Evolutionary conservation across 495 filamentous ascomycete species (phyloP), one percentile per base, ranked within the genome.

Genomic region (Neurospora sp.): DNA sequence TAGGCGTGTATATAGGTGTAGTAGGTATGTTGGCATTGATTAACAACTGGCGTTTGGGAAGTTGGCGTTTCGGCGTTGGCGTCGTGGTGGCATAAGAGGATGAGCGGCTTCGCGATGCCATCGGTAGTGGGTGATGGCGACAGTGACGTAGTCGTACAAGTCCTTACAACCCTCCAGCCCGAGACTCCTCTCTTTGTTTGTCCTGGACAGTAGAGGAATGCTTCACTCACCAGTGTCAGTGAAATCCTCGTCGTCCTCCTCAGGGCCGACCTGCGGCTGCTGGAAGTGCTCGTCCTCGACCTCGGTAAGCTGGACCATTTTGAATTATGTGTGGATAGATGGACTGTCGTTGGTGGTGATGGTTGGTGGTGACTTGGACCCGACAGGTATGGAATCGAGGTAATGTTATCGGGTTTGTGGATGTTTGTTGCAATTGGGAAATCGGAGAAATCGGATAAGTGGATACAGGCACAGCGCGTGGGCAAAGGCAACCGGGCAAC

Each of bases 291-390:
- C 94, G 81, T 99, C 96, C 74, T 94, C 90, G 79, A 99, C 94
- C 84, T 98, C 96, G 76, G 90, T 90, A 75, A 99, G 92, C 83
- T 96, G 92, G 80, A 99, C 96, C 96, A 99, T 99, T 78, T 81
- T 94, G 84, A 73, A 78, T 81, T 79, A 45, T 77, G 72, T 69
- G 31, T 59, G 40, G 12, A 20, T 31, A 38, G 41, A 69, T n/a
- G 41, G 39, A 18, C 27, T 47, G 20, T 39, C 9, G 22, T 31
- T 41, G 22, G 40, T 69, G 70, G 37, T 61, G 69, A 8, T 37
- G 35, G 35, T 37, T 45, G 42, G 3, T 44, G 38, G 27, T 72
- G 45, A 38, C n/a, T 42, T 53, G 37, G 20, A 18, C n/a, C 22
- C 35, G 8, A 37, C 47, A 27, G 22, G 22, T 61, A 61, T 61